Percentiles rank a stretch among this genome's conserved stretches.
Evolutionary conservation across 2,329 filamentous ascomycete genomes (phyloP).

Genomic region (Fusarium buxicola): DNA sequence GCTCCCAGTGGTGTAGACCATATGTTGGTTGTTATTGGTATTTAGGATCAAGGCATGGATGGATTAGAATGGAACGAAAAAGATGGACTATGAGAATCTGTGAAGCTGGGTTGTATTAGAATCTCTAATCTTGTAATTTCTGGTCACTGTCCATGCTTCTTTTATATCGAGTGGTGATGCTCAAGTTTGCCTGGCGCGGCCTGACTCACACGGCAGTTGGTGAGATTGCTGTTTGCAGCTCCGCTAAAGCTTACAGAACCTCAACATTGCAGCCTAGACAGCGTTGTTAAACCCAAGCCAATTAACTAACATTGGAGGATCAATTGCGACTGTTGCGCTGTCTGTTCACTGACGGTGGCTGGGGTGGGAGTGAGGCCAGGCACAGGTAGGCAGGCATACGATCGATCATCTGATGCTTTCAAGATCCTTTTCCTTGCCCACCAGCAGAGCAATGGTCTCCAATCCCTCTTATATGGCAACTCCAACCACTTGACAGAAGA

Average conservation of each 20-base stretch:
- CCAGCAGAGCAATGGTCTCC: not conserved
- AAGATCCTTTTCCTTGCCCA: not conserved
- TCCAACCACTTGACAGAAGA: too few species aligned
- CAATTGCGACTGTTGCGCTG: not conserved
- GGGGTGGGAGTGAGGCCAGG: not conserved
- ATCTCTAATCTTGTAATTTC: not conserved
- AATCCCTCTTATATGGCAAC: not conserved
- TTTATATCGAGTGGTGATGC: not conserved
- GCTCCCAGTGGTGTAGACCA: not conserved
- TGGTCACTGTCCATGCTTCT: not conserved
- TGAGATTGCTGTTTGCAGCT: conserved; percentile 3
- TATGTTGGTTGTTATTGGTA: not conserved
- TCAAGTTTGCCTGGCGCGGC: not conserved
- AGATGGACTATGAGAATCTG: not conserved
- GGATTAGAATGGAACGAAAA: not conserved
- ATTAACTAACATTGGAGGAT: not conserved
- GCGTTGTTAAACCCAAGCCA: not conserved
- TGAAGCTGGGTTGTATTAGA: too few species aligned
- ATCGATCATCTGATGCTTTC: too few species aligned
- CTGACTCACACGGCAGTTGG: conserved; percentile 22
- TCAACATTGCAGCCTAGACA: conserved; percentile 18
- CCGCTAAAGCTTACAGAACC: conserved; percentile 1
- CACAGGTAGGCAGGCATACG: not conserved
- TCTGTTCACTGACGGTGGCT: conserved; percentile 4
- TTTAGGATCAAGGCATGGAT: not conserved